Evolutionary conservation across 129 eudicot genomes (phyloP), one percentile per base, ranked within the genome.

Genomic region (Lonicera japonica): DNA sequence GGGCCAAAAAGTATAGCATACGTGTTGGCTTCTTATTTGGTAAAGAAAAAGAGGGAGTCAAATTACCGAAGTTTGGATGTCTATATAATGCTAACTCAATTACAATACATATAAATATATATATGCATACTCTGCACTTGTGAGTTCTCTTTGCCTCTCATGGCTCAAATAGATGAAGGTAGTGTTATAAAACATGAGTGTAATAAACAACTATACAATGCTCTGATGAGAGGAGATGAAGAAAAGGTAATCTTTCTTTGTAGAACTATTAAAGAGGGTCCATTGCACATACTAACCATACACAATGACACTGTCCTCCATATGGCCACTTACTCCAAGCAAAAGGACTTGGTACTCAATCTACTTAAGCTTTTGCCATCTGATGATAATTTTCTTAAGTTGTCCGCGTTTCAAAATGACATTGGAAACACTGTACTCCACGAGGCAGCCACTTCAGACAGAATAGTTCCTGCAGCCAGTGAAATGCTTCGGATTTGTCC

Each of bases 341-440:
- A 60, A 34, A 38, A 16, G 25, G 6, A 16, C 23, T 48, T 69
- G 1, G 67, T 61, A 0, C 18, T 34, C 19, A 8, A 6, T 9
- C 24, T 69, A 21, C 74, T 69, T 12, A 6, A 29, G 36, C 36
- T 6, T 2, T 29, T 6, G 4, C 36, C 36, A 29, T n/a, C n/a
- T n/a, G n/a, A n/a, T n/a, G n/a, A n/a, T n/a, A n/a, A n/a, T n/a
- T n/a, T n/a, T n/a, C n/a, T n/a, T n/a, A n/a, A n/a, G n/a, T n/a
- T n/a, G n/a, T n/a, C n/a, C n/a, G n/a, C n/a, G n/a, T n/a, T n/a
- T 16, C 39, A 69, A 60, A 69, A 69, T 21, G 67, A 60, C 13
- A 19, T 38, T 11, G 74, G 67, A 50, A 69, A 69, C 61, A 69
- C 74, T 5, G 50, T 69, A 12, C 74, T 69, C 20, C 74, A 69